phyloP scores from a whole-genome alignment of 495 filamentous ascomycete genomes.

The Hyaloscypha variabilis region DNA sequence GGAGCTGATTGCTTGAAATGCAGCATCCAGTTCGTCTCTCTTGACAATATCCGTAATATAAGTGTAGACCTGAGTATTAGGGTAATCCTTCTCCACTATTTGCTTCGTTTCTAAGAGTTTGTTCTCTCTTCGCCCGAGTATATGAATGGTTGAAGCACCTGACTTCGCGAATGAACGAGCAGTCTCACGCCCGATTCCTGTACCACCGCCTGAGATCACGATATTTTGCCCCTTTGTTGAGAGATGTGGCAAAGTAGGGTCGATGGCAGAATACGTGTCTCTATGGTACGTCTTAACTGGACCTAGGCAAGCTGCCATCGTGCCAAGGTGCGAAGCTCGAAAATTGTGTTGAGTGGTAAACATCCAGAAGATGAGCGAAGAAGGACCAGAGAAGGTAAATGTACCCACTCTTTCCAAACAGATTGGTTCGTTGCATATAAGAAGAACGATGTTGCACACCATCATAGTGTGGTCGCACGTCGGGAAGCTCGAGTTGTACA shows the following conservation, averaged over 20 bases:
- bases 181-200: slow-evolving; percentile 45
- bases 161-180: slow-evolving; percentile 44
- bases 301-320: not conserved
- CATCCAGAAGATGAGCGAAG: no score
- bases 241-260: not conserved
- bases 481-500: no score
- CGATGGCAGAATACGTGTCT: not conserved
- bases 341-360: no score
- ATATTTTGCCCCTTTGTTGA: slow-evolving; percentile 36
- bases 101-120: slow-evolving; percentile 30
- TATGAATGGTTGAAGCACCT: slow-evolving; percentile 28
- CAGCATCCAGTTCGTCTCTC: slow-evolving; percentile 30
- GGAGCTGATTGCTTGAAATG: slow-evolving; percentile 37
- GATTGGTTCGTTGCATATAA: no score
- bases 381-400: no score
- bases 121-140: slow-evolving; percentile 19
- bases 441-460: no score
- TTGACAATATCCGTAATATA: slow-evolving; percentile 36
- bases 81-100: slow-evolving; percentile 15
- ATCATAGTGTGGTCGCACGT: no score
- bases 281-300: not conserved
- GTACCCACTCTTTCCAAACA: no score
- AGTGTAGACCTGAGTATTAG: slow-evolving; percentile 30
- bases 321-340: no score
- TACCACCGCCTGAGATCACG: slow-evolving; percentile 48